Conservation (phyloP, 257 asterid genomes). For the Solanum clarkiae region DNA sequence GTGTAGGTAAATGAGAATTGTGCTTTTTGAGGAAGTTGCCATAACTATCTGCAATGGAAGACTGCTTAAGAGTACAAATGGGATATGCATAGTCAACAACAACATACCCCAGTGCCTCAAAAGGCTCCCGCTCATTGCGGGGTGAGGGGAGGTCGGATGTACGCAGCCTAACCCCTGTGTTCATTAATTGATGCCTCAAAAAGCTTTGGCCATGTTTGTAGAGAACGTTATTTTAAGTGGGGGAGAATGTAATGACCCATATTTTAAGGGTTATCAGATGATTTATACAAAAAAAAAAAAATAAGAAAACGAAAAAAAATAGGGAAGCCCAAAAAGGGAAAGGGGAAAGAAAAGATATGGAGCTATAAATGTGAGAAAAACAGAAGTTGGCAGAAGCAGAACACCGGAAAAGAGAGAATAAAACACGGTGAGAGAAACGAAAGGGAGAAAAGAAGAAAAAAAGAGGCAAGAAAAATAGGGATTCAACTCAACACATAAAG, state of each 20-base stretch:
- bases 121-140: no score
- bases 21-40: not conserved
- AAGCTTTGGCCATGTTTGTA: not conserved
- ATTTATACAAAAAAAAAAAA: not conserved
- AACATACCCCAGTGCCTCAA: no score
- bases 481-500: not conserved
- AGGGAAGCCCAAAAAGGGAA: not conserved
- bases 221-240: not conserved
- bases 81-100: not conserved
- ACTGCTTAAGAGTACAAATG: not conserved
- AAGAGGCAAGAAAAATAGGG: not conserved
- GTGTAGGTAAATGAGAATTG: not conserved
- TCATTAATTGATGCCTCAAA: not conserved
- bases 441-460: not conserved
- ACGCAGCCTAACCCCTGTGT: no score
- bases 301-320: not conserved
- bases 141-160: no score
- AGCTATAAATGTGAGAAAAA: not conserved
- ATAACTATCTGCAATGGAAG: not conserved
- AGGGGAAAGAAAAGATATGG: not conserved
- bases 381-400: not conserved
- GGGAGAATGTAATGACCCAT: not conserved
- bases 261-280: not conserved
- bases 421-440: not conserved
- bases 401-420: not conserved